phyloP scores from a whole-genome alignment of 306 rosid genomes.

The Fragaria nilgerrensis region DNA sequence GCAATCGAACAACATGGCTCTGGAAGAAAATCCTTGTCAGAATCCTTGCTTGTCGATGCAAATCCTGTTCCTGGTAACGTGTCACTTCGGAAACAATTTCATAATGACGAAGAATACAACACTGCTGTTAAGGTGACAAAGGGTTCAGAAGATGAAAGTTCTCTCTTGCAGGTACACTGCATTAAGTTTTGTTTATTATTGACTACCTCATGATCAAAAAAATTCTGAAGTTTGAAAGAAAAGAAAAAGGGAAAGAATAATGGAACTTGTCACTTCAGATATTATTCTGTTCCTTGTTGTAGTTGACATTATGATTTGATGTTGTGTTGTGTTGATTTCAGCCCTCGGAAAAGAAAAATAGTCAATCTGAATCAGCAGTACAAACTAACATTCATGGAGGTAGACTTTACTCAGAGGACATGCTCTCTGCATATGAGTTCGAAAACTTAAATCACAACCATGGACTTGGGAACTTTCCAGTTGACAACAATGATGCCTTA shows the following conservation, averaged over 20 bases:
- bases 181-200: slow-evolving; percentile 3
- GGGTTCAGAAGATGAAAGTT: slow-evolving; percentile 57
- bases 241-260: not conserved
- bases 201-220: not conserved
- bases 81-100: slow-evolving; percentile 75
- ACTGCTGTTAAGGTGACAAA: slow-evolving; percentile 51
- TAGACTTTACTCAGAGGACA: slow-evolving; percentile 49
- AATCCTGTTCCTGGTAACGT: slow-evolving; percentile 48
- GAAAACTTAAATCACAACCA: slow-evolving; percentile 52
- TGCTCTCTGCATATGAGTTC: slow-evolving; percentile 35
- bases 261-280: not conserved
- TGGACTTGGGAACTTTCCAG: slow-evolving; percentile 38
- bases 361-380: slow-evolving; percentile 39
- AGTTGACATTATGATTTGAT: not conserved
- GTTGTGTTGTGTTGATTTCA: slow-evolving; percentile 31
- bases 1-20: slow-evolving; percentile 76
- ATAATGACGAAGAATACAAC: slow-evolving; percentile 60
- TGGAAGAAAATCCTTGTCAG: slow-evolving; percentile 88
- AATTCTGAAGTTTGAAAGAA: not conserved
- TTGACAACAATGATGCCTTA: slow-evolving; percentile 42
- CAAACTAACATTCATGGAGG: slow-evolving; percentile 42
- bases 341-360: slow-evolving; percentile 48
- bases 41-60: slow-evolving; percentile 51
- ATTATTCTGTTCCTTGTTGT: not conserved
- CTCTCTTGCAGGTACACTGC: slow-evolving; percentile 51